Conservation (phyloP, 2,329 filamentous ascomycete genomes). For the Zelopaecilomyces penicillatus region DNA sequence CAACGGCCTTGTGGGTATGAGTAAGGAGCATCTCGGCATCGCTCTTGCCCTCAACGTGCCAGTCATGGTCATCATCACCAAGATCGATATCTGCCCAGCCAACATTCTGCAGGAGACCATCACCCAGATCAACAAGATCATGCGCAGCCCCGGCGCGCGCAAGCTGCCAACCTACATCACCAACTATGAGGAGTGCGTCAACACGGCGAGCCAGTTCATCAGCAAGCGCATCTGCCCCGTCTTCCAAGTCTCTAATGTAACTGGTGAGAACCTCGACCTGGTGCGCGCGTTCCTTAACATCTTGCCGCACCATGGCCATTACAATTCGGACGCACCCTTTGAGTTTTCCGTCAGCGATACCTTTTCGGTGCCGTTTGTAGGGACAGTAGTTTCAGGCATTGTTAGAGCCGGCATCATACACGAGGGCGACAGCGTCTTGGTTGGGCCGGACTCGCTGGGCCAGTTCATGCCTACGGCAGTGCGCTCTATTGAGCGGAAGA, state of each 20-base stretch:
- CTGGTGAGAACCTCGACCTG: slow-evolving; percentile 80
- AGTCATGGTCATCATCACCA: slow-evolving; percentile 95
- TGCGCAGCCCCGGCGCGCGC: slow-evolving; percentile 85
- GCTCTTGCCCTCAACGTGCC: slow-evolving; percentile 91
- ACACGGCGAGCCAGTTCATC: slow-evolving; percentile 92
- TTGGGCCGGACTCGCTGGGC: slow-evolving; percentile 84
- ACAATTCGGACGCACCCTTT: slow-evolving; percentile 78
- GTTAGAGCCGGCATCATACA: slow-evolving; percentile 84
- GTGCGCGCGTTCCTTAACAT: slow-evolving; percentile 93
- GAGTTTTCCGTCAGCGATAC: slow-evolving; percentile 97
- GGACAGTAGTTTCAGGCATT: slow-evolving; percentile 91
- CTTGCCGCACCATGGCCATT: slow-evolving; percentile 86
- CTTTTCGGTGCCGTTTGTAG: slow-evolving; percentile 94
- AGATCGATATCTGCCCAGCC: slow-evolving; percentile 95
- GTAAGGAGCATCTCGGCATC: slow-evolving; percentile 93
- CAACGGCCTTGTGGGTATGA: slow-evolving; percentile 95
- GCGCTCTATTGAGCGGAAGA: slow-evolving; percentile 88
- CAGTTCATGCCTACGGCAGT: slow-evolving; percentile 83
- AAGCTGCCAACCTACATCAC: slow-evolving; percentile 98
- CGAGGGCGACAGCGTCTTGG: slow-evolving; percentile 77
- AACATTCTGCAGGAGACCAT: slow-evolving; percentile 93
- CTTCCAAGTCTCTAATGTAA: slow-evolving; percentile 97
- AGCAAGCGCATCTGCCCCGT: slow-evolving; percentile 92
- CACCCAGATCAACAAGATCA: slow-evolving; percentile 80
- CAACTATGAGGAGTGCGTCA: slow-evolving; percentile 81